These are phyloP conservation scores for Brasenia schreberi DNA, from an alignment of 164 flowering plant genomes.

Conservation along the genomic window DNA sequence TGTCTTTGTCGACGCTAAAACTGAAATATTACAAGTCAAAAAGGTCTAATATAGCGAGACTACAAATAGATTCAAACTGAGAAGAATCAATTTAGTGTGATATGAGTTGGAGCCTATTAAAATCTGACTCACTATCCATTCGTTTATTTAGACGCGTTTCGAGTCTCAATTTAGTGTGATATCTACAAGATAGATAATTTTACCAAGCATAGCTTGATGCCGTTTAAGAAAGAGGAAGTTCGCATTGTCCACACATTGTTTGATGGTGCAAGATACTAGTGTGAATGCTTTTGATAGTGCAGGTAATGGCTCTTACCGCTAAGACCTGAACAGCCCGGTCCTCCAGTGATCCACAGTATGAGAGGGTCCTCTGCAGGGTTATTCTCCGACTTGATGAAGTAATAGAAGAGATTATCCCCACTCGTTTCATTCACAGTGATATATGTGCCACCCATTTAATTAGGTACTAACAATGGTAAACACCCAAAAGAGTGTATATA, in stretches of 20 bases:
- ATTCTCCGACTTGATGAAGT: conserved; percentile 22
- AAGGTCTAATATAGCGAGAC: too few species aligned
- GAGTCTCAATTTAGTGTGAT: too few species aligned
- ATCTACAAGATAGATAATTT: neutral
- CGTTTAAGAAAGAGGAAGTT: neutral
- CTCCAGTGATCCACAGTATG: conserved; percentile 25
- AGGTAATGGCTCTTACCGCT: conserved; percentile 13
- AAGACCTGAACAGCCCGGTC: conserved; percentile 29
- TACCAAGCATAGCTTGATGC: neutral
- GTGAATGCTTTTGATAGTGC: conserved; percentile 12
- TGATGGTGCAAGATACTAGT: neutral
- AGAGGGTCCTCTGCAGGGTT: conserved; percentile 25
- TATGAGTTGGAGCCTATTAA: too few species aligned
- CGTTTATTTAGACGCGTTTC: too few species aligned
- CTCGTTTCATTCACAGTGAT: neutral
- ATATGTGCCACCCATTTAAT: neutral
- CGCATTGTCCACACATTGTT: neutral
- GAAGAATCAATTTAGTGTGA: too few species aligned
- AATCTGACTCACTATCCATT: too few species aligned
- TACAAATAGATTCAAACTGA: too few species aligned
- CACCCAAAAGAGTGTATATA: too few species aligned
- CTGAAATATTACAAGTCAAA: too few species aligned
- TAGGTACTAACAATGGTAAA: too few species aligned
- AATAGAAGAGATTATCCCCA: conserved; percentile 15
- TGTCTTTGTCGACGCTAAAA: too few species aligned